phyloP scores from a whole-genome alignment of 331 rosid genomes.

The Malus hybrid region DNA sequence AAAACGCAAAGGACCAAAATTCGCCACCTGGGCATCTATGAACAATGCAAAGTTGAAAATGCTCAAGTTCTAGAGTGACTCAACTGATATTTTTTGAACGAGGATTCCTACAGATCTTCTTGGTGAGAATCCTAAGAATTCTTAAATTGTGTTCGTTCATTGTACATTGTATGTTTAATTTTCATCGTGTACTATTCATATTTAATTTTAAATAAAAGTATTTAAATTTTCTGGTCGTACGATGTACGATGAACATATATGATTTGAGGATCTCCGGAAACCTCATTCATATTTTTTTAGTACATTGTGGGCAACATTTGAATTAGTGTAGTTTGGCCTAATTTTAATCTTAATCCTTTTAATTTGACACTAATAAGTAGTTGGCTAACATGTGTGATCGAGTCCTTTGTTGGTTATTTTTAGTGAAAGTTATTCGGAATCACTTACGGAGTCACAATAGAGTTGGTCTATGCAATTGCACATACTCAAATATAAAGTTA shows the following conservation, averaged over 20 bases:
- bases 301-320: background rate
- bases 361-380: background rate
- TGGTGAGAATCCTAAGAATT: no score
- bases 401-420: no score
- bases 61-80: no score
- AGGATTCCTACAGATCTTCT: rapidly evolving
- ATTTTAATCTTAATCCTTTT: background rate
- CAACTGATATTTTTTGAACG: no score
- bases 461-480: no score
- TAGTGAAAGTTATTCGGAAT: background rate
- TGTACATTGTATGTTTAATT: rapidly evolving
- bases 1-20: background rate
- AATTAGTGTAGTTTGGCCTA: background rate
- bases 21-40: background rate
- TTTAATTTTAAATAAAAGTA: no score
- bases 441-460: no score
- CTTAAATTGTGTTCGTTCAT: rapidly evolving
- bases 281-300: background rate
- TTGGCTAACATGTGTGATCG: no score
- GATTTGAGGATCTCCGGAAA: rapidly evolving
- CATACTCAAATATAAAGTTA: no score
- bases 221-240: rapidly evolving
- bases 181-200: rapidly evolving
- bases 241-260: no score
- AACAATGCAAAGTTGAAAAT: background rate